Conservation (phyloP, 345 rosid genomes). For the Brassica rapa region DNA sequence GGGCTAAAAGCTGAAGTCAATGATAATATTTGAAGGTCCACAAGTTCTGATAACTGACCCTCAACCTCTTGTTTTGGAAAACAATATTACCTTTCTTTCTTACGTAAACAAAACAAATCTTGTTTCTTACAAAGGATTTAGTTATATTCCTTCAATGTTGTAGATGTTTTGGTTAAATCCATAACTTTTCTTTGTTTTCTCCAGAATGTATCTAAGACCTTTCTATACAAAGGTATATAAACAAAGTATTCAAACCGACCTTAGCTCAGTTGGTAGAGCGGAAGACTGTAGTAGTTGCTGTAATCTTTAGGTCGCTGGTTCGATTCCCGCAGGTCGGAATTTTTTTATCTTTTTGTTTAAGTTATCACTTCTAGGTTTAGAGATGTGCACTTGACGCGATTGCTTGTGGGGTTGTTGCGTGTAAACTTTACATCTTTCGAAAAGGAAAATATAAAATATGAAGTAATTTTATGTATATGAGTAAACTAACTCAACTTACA, state of each 20-base stretch:
- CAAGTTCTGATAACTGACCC: neutral
- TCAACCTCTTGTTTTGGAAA: neutral
- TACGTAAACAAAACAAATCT: neutral
- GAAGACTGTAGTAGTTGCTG: conserved; percentile 68
- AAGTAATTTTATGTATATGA: neutral
- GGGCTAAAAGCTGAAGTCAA: neutral
- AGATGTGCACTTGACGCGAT: neutral
- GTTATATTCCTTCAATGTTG: neutral
- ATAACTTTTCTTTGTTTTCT: neutral
- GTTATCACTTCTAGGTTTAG: neutral
- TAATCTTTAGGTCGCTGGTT: conserved; percentile 78
- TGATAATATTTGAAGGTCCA: neutral
- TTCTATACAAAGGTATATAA: too few species aligned
- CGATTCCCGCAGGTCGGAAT: conserved; percentile 81
- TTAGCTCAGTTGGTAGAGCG: conserved; percentile 98
- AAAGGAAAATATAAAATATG: neutral
- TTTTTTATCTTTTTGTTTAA: neutral
- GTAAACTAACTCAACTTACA: neutral
- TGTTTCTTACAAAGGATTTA: neutral
- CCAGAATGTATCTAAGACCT: too few species aligned
- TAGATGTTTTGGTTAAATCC: neutral
- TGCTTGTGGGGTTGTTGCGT: neutral
- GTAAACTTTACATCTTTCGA: neutral
- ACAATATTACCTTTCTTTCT: neutral
- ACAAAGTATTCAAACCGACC: conserved; percentile 44